These are phyloP conservation scores for Agastache rugosa DNA, from an alignment of 257 asterid genomes.

Conservation along the genomic window DNA sequence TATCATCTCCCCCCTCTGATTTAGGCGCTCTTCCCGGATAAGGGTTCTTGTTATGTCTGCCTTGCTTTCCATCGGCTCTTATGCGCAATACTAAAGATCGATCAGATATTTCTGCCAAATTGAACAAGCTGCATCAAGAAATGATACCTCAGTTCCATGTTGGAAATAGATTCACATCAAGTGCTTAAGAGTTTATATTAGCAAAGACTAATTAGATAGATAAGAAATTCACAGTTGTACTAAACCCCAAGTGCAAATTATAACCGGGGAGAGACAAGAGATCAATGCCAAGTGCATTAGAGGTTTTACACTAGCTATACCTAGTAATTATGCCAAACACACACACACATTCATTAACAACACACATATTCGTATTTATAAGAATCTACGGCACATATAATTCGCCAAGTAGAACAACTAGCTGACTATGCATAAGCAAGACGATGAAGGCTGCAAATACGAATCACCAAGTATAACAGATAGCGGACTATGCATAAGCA, in stretches of 20 bases:
- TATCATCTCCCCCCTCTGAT: conserved; percentile 41
- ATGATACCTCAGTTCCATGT: conserved; percentile 61
- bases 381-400: background rate
- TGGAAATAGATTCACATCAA: conserved; percentile 14
- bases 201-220: background rate
- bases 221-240: background rate
- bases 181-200: background rate
- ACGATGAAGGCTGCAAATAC: no score
- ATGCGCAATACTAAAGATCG: conserved; percentile 40
- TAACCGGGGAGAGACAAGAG: background rate
- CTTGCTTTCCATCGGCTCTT: conserved; percentile 52
- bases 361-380: background rate
- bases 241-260: conserved; percentile 1
- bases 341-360: no score
- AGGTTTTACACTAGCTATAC: background rate
- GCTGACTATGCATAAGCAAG: no score
- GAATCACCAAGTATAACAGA: background rate
- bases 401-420: no score
- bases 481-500: background rate
- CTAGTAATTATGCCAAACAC: background rate
- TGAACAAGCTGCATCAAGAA: conserved; percentile 92
- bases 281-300: background rate
- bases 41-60: conserved; percentile 34
- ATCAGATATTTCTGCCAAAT: conserved; percentile 78
- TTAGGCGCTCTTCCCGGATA: conserved; percentile 41